phyloP scores from a whole-genome alignment of 306 rosid genomes.

The Trichosanthes truncata region DNA sequence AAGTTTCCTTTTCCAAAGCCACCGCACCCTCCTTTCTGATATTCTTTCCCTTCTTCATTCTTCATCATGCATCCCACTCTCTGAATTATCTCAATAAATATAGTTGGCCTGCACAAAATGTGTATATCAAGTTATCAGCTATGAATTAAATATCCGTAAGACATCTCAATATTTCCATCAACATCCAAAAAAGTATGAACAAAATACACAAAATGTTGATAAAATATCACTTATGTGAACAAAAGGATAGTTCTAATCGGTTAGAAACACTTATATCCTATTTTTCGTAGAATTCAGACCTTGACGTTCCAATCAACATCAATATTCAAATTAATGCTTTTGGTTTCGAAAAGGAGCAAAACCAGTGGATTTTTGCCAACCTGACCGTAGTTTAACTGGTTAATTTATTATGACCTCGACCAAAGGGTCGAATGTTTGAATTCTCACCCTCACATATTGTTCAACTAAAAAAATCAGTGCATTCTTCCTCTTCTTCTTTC shows the following conservation, averaged over 20 bases:
- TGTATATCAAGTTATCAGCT: conserved; percentile 5
- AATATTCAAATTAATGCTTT: neutral
- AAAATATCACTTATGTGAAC: neutral
- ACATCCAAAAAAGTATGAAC: too few relatives aligned
- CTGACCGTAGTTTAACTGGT: neutral
- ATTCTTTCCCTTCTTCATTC: conserved; percentile 62
- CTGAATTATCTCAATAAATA: conserved; percentile 88
- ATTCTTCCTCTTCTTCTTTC: neutral
- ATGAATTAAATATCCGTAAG: neutral
- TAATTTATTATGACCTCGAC: neutral
- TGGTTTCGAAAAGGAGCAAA: neutral
- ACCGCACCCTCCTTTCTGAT: conserved; percentile 91
- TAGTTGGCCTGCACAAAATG: conserved; percentile 59
- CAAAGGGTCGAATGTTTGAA: neutral
- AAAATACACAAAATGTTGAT: neutral
- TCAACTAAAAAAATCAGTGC: neutral
- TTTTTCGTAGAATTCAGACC: neutral
- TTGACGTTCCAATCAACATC: neutral
- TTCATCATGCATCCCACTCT: conserved; percentile 81
- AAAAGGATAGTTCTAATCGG: neutral
- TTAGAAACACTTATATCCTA: neutral
- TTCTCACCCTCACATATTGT: neutral
- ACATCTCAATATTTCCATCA: neutral
- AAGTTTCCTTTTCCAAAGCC: conserved; percentile 98
- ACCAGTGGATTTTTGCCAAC: neutral